Evolutionary conservation across 495 filamentous ascomycete genomes (phyloP).

Genomic region (Penicillium ochrochloron): DNA sequence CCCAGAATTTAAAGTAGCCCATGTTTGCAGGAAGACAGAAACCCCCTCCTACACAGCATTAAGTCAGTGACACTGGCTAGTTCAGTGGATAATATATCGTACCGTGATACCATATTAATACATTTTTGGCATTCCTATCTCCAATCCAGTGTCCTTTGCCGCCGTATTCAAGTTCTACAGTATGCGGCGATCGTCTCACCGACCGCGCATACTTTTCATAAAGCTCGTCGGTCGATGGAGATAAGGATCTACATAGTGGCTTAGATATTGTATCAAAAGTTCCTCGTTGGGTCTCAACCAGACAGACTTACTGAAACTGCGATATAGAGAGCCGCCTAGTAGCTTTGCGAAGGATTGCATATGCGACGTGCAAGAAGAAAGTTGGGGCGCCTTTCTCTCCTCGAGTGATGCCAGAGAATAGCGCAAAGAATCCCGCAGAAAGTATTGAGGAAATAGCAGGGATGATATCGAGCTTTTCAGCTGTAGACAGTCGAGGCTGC

Average conservation of each 20-base stretch:
- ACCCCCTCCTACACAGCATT: neutral
- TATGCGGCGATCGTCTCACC: neutral
- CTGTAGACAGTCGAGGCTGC: neutral
- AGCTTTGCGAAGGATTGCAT: neutral
- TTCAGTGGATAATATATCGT: neutral
- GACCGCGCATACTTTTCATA: neutral
- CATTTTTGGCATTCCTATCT: neutral
- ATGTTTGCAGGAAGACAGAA: too few species aligned
- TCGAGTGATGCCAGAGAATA: neutral
- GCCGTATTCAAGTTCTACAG: neutral
- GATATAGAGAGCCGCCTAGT: neutral
- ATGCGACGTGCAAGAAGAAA: neutral
- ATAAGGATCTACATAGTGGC: neutral
- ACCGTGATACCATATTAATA: neutral
- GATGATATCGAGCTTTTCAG: neutral
- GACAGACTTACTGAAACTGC: neutral
- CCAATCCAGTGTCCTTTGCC: neutral
- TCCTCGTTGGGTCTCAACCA: neutral
- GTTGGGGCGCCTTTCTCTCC: neutral
- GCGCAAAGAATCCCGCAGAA: neutral
- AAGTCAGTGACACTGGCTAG: neutral
- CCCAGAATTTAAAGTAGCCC: too few species aligned
- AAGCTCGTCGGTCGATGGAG: neutral
- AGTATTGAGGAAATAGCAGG: neutral
- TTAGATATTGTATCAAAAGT: neutral